phyloP scores from a whole-genome alignment of 2,329 filamentous ascomycete genomes.

The Hymenoscyphus albidus region DNA sequence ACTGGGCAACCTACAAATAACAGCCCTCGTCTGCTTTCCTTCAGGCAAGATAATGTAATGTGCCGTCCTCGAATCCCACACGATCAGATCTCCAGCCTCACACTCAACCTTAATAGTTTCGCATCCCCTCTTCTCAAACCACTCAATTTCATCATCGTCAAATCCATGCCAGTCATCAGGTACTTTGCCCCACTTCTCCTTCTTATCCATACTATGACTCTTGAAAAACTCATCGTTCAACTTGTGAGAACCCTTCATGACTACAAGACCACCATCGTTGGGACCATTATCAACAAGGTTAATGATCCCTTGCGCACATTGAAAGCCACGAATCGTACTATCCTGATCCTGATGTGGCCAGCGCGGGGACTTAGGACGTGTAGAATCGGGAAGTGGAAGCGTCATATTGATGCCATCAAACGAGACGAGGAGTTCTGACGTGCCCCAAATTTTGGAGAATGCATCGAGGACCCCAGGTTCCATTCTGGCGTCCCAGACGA shows the following conservation, averaged over 20 bases:
- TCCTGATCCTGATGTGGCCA: slow-evolving; percentile 43
- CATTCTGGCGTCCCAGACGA: slow-evolving; percentile 38
- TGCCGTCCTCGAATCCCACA: slow-evolving; percentile 46
- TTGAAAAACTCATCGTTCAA: slow-evolving; percentile 33
- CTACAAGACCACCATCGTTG: slow-evolving; percentile 36
- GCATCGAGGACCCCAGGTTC: slow-evolving; percentile 39
- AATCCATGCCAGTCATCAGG: slow-evolving; percentile 21
- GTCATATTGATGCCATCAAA: slow-evolving; percentile 45
- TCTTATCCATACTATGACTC: neutral
- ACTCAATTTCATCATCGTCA: slow-evolving; percentile 39
- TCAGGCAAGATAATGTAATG: slow-evolving; percentile 41
- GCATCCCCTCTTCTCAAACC: slow-evolving; percentile 40
- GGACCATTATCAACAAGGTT: slow-evolving; percentile 37
- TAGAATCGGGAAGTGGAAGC: slow-evolving; percentile 30
- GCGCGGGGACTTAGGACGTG: slow-evolving; percentile 26
- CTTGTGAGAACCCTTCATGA: slow-evolving; percentile 32
- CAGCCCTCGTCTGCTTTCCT: slow-evolving; percentile 30
- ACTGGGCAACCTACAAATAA: slow-evolving; percentile 14
- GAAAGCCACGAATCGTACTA: slow-evolving; percentile 38
- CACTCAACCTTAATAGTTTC: slow-evolving; percentile 39
- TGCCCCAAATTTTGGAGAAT: slow-evolving; percentile 41
- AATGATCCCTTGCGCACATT: slow-evolving; percentile 44
- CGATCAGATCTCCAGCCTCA: slow-evolving; percentile 42
- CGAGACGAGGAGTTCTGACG: slow-evolving; percentile 42
- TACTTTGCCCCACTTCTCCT: slow-evolving; percentile 14